Base-by-base conservation (phyloP, 441 rosid species). In the Croton laevigatus region DNA sequence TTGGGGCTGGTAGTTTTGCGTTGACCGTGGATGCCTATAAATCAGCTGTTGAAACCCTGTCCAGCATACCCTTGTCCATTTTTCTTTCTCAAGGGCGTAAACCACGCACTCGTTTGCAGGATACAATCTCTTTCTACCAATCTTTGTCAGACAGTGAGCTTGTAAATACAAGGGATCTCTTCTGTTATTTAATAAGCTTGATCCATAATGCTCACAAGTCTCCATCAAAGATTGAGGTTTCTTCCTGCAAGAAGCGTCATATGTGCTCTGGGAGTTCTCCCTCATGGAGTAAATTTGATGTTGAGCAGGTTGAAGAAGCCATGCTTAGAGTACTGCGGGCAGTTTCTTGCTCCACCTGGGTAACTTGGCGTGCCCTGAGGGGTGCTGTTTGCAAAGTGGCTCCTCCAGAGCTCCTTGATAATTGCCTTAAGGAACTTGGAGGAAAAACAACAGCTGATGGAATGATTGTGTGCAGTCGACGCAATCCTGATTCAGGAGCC, bases 291-390 rank as follows among this genome's bases (percentile, higher is more conserved):
- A 70, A 69, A 51, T 58, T 34, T 66, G 88, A 89, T 60, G 74
- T 84, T 44, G 80, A 73, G 70, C 80, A 82, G 8, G 87, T 81
- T 53, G 86, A 89, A 38, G 86, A 82, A 70, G 89, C 91, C 46
- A 81, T 89, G 87, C 59, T 89, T 71, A 84, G 84, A 73, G 89
- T 89, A 64, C 77, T 89, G 5, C 70, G 84, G 48, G 94, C 91
- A n/a, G 89, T 87, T 19, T 83, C 93, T 62, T 84, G 88, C 12
- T 81, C 86, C 61, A 85, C 77, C 38, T 89, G 94, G 94, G 91
- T 87, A 23, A 79, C 78, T 61, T 75, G 79, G 71, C 91, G 88
- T 14, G 75, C 94, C 13, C 86, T 89, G 27, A 82, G 85, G 71
- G 94, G 89, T 61, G 89, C 89, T 45, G 85, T 83, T n/a, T 87